Evolutionary conservation across 768 basidiomycete species (phyloP).

Genomic region (Boletellus ananiceps): DNA sequence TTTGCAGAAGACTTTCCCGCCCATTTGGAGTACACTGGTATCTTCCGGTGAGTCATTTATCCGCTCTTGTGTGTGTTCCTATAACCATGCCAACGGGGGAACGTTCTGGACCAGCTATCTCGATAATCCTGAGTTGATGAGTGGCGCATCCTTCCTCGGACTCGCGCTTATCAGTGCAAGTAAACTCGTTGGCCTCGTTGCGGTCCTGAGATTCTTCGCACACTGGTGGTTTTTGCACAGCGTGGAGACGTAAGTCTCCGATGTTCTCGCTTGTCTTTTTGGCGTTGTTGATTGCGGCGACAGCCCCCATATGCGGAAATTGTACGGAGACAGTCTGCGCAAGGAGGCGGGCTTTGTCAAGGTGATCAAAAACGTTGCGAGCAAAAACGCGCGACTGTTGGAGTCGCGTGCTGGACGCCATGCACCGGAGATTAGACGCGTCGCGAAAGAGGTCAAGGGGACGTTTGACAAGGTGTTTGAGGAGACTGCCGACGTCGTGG

Average conservation of each 20-base stretch:
- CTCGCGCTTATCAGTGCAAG: slow-evolving; percentile 87
- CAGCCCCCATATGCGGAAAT: slow-evolving; percentile 97
- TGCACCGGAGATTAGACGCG: slow-evolving; percentile 75
- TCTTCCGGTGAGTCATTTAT: slow-evolving; percentile 66
- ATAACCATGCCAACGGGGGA: background rate
- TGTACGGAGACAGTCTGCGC: slow-evolving; percentile 90
- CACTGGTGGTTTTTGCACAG: slow-evolving; percentile 95
- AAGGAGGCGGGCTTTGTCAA: slow-evolving; percentile 97
- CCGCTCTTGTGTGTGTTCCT: background rate
- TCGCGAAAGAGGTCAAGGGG: slow-evolving; percentile 88
- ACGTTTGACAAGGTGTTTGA: slow-evolving; percentile 96
- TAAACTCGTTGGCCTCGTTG: slow-evolving; percentile 83
- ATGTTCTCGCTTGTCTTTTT: background rate
- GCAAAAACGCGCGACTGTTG: slow-evolving; percentile 70
- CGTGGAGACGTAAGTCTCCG: slow-evolving; percentile 77
- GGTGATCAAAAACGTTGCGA: slow-evolving; percentile 92
- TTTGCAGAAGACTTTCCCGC: slow-evolving; percentile 92
- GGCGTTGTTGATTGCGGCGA: background rate
- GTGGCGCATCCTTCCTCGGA: slow-evolving; percentile 93
- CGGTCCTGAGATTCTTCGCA: slow-evolving; percentile 77
- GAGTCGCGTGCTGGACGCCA: slow-evolving; percentile 77
- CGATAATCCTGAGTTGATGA: slow-evolving; percentile 95
- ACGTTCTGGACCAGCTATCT: slow-evolving; percentile 53
- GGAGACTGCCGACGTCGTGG: slow-evolving; percentile 87
- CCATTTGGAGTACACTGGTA: slow-evolving; percentile 91